Percentiles rank a stretch among this genome's conserved stretches.
Conservation (phyloP, 768 basidiomycete species). For the Lactarius psammicola region DNA sequence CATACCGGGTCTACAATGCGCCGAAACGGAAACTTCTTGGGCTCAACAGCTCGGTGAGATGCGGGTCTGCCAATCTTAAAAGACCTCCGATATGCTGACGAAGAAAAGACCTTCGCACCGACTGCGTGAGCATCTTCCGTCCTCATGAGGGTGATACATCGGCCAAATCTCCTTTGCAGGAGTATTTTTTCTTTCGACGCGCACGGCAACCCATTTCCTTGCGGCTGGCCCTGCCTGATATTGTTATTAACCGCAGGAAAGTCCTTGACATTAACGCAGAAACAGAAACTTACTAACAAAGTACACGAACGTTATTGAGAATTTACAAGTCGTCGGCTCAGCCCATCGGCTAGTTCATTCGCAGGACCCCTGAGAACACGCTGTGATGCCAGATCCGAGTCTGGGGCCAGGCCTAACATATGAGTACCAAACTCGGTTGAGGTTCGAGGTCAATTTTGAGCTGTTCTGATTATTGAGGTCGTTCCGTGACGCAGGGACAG, state of each 20-base stretch:
- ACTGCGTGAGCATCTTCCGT: not conserved
- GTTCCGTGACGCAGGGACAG: not conserved
- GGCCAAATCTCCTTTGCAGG: not conserved
- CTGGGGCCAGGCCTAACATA: no score
- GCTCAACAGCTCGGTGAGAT: not conserved
- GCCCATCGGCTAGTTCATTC: not conserved
- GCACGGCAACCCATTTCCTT: not conserved
- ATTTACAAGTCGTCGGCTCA: not conserved
- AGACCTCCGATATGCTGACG: no score
- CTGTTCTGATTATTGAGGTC: not conserved
- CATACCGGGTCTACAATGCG: no score
- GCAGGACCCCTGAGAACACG: no score
- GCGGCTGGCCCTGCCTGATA: not conserved
- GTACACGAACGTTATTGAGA: not conserved
- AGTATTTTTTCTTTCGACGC: no score
- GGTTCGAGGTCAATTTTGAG: not conserved
- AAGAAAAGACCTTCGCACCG: not conserved
- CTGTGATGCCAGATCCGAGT: no score
- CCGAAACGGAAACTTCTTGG: no score
- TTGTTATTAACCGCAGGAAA: not conserved
- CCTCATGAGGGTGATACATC: not conserved
- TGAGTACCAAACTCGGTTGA: not conserved
- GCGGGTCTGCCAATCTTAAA: not conserved
- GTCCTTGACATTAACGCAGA: not conserved
- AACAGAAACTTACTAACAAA: not conserved